Conservation (phyloP, 176 grass and related monocot species). For the Avena insularis region DNA sequence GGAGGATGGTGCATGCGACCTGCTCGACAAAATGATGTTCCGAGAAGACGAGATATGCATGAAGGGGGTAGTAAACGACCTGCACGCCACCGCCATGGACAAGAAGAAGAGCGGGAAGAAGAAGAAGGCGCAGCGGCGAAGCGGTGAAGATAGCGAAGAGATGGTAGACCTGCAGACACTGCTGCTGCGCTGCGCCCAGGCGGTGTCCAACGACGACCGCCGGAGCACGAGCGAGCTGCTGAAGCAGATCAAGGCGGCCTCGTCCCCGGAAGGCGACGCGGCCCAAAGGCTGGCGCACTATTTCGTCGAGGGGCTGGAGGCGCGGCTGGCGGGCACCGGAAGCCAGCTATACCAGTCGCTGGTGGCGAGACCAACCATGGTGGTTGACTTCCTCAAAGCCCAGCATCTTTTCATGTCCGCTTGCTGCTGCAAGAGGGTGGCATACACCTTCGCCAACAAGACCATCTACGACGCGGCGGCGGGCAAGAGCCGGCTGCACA, state of each 20-base stretch:
- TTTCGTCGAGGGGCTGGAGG: slow-evolving; percentile 68
- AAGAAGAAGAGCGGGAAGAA: background rate
- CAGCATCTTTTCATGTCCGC: slow-evolving; percentile 56
- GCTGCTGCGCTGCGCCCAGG: slow-evolving; percentile 66
- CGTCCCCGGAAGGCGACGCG: slow-evolving; percentile 47
- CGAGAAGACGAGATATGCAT: slow-evolving; percentile 10
- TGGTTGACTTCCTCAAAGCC: slow-evolving; percentile 46
- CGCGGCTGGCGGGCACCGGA: slow-evolving; percentile 65
- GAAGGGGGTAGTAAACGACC: slow-evolving; percentile 20
- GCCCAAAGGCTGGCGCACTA: slow-evolving; percentile 67
- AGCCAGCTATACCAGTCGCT: slow-evolving; percentile 56
- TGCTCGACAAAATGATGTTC: slow-evolving; percentile 57
- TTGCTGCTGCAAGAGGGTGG: slow-evolving; percentile 56
- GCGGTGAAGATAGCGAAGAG: background rate
- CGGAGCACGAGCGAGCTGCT: slow-evolving; percentile 52
- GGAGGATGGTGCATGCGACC: slow-evolving; percentile 40
- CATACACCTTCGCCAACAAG: slow-evolving; percentile 50
- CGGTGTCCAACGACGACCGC: slow-evolving; percentile 53
- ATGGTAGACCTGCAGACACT: slow-evolving; percentile 57
- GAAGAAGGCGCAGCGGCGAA: slow-evolving; percentile 5
- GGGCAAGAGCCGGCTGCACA: slow-evolving; percentile 37
- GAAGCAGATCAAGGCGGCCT: slow-evolving; percentile 46
- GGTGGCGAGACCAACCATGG: slow-evolving; percentile 7
- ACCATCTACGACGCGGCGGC: slow-evolving; percentile 46
- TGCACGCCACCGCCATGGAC: background rate